These are phyloP conservation scores for Ogataea degrootiae DNA, from an alignment of 805 yeast species.

Conservation along the genomic window DNA sequence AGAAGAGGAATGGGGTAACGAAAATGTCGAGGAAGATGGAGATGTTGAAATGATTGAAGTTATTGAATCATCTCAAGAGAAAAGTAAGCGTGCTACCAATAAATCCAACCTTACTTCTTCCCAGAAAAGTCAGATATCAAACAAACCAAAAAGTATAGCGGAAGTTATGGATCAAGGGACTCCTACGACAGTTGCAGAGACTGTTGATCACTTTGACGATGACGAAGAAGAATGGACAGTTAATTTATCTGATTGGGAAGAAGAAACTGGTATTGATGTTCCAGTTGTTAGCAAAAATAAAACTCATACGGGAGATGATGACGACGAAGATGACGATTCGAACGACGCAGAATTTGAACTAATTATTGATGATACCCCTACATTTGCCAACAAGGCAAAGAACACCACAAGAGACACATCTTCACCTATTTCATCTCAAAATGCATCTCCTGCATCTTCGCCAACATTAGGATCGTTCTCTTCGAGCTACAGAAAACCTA, in stretches of 20 bases:
- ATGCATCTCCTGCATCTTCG: background rate
- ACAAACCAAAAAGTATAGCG: slow-evolving; percentile 2
- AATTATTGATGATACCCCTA: slow-evolving; percentile 21
- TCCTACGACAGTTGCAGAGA: background rate
- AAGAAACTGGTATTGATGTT: slow-evolving; percentile 13
- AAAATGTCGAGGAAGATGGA: background rate
- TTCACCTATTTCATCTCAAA: background rate
- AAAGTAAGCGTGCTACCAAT: background rate
- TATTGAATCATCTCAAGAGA: background rate
- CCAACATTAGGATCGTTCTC: background rate
- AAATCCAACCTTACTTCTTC: background rate
- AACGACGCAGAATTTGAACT: slow-evolving; percentile 11
- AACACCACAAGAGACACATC: background rate
- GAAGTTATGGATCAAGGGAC: slow-evolving; percentile 2
- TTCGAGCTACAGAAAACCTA: slow-evolving; percentile 8
- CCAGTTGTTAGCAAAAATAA: background rate
- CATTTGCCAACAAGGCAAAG: background rate
- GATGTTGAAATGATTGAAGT: background rate
- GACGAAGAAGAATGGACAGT: slow-evolving; percentile 19
- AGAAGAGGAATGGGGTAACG: slow-evolving; percentile 17
- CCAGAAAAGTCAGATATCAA: background rate
- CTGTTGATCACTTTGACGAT: background rate
- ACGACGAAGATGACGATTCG: slow-evolving; percentile 1
- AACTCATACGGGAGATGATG: background rate
- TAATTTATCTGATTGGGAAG: slow-evolving; percentile 25